Base-by-base conservation (phyloP, 768 basidiomycete species). In the Podaxis carcinomalis region DNA sequence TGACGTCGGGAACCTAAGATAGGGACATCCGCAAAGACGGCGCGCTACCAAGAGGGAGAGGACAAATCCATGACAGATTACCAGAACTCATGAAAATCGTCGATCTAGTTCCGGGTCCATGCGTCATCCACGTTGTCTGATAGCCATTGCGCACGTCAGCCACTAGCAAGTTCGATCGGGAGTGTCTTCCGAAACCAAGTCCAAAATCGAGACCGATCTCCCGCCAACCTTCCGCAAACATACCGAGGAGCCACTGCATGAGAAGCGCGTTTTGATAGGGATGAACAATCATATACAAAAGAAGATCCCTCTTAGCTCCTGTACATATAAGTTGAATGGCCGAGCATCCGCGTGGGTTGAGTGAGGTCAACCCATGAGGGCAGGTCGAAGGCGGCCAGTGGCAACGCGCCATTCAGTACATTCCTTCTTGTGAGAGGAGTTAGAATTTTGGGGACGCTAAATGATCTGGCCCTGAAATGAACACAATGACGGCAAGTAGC, bases 91-190 rank as follows among this genome's bases (percentile, higher is more conserved):
- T 40, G 51, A 37, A 52, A 46, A 27, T 54, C 14, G 23, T 37
- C 57, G 51, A 25, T 23, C 25, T 49, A 7, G 52, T 53, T 10
- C 37, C 19, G 5, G 4, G 32, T 32, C 6, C 59, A 61, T 61
- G 59, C 59, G 14, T 55, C 25, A 35, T 46, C 59, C 59, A 55
- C 59, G 59, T 61, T 61, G 59, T 25, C 42, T 36, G 21, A 28
- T 19, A 28, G 23, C n/a, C 21, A 49, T 47, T 47, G 37, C n/a
- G 53, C 42, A 54, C 36, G 59, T 37, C 42, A 53, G 13, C 21
- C 40, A 52, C 42, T 21, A n/a, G 27, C 51, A 53, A 49, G 23
- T 46, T 27, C 23, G 14, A 42, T 59, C 58, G 51, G 51, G 50
- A 59, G n/a, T 44, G 14, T 44, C 47, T 49, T 25, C 59, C 52